Conservation (phyloP, 352 stramenopile species). For the Pythium apleroticum region DNA sequence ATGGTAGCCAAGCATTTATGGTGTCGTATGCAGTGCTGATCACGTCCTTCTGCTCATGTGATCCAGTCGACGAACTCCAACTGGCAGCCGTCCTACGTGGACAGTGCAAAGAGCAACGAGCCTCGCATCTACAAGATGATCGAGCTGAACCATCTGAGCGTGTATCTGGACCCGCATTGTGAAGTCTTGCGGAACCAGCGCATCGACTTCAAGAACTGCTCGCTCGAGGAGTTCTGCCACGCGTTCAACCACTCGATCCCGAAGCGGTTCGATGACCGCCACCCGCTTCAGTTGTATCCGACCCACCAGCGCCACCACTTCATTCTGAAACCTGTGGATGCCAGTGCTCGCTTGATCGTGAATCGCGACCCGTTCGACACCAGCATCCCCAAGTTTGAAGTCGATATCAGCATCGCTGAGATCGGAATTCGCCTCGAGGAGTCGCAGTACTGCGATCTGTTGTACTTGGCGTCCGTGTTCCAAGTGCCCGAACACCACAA, state of each 20-base stretch:
- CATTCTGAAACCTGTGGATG: constrained; percentile 81
- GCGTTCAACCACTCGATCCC: constrained; percentile 80
- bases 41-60: too few species aligned
- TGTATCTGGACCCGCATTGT: constrained; percentile 84
- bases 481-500: constrained; percentile 71
- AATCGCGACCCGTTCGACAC: constrained; percentile 80
- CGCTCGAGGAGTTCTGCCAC: constrained; percentile 72
- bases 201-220: constrained; percentile 69
- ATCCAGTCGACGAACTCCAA: constrained; percentile 83
- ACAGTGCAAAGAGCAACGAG: constrained; percentile 74
- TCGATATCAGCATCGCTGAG: constrained; percentile 77
- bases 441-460: constrained; percentile 84
- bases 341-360: constrained; percentile 74
- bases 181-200: constrained; percentile 54
- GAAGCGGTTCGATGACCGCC: constrained; percentile 77
- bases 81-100: constrained; percentile 85
- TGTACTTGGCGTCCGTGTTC: constrained; percentile 74
- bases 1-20: too few species aligned
- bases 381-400: constrained; percentile 76
- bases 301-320: constrained; percentile 81
- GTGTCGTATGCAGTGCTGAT: too few species aligned
- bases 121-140: constrained; percentile 90
- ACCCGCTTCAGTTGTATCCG: constrained; percentile 72
- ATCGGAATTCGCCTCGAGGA: constrained; percentile 83
- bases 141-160: constrained; percentile 84